Evolutionary conservation across 768 basidiomycete species (phyloP).

Genomic region (Podaxis sp.): DNA sequence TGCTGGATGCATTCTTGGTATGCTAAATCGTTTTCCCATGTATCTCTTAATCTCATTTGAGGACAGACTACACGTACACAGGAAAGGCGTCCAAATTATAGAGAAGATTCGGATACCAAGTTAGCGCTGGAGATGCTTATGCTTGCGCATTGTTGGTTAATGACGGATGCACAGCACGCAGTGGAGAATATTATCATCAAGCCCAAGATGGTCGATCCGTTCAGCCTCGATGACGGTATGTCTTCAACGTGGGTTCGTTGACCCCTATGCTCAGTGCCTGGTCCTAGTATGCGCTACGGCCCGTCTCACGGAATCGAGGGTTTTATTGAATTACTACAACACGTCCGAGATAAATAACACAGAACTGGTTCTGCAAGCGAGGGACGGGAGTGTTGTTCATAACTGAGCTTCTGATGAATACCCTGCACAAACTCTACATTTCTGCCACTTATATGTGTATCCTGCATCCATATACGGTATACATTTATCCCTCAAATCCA

Average conservation of each 20-base stretch:
- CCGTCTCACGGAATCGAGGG: background rate
- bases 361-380: background rate
- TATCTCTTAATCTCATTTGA: background rate
- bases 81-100: background rate
- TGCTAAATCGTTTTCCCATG: background rate
- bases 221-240: constrained; percentile 3
- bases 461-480: too few relatives aligned
- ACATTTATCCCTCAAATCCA: too few relatives aligned
- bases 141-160: constrained; percentile 2
- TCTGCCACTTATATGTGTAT: too few relatives aligned
- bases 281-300: background rate
- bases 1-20: constrained; percentile 10
- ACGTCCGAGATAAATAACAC: background rate
- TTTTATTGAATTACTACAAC: background rate
- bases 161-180: constrained; percentile 1
- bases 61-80: constrained; percentile 7
- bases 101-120: background rate
- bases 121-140: constrained; percentile 4
- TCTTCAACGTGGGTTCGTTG: background rate
- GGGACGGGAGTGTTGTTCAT: background rate
- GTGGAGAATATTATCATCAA: constrained; percentile 5
- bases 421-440: background rate
- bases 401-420: background rate
- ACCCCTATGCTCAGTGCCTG: too few relatives aligned
- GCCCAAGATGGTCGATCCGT: constrained; percentile 10